Conservation (phyloP, 176 grass and related monocot species). For the Thalia dealbata region DNA sequence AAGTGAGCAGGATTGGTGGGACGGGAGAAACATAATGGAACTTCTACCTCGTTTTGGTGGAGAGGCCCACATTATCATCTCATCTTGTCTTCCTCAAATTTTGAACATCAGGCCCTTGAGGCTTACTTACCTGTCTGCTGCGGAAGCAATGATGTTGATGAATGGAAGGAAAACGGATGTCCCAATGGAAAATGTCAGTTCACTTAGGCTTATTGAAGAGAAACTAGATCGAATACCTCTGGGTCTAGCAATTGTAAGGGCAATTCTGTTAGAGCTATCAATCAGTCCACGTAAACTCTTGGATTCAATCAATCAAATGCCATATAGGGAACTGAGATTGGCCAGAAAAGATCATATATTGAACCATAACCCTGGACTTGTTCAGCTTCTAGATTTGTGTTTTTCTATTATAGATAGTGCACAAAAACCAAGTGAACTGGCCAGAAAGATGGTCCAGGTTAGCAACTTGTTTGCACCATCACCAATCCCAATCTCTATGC, state of each 20-base stretch:
- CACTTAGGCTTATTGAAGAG: constrained; percentile 8
- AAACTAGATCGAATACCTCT: constrained; percentile 14
- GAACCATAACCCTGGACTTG: constrained; percentile 26
- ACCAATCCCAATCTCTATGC: constrained; percentile 25
- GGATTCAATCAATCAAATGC: constrained; percentile 13
- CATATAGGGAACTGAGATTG: constrained; percentile 22
- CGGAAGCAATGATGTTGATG: constrained; percentile 36
- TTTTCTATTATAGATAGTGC: constrained; percentile 25
- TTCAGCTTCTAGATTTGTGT: constrained; percentile 38
- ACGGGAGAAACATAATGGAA: constrained; percentile 24
- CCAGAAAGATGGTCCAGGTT: constrained; percentile 23
- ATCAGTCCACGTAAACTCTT: constrained; percentile 23
- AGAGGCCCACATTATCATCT: constrained; percentile 36
- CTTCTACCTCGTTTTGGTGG: constrained; percentile 30
- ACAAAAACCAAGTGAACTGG: constrained; percentile 4
- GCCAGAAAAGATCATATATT: constrained; percentile 24
- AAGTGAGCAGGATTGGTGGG: constrained; percentile 59
- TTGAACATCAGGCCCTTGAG: constrained; percentile 18
- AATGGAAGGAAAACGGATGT: constrained; percentile 20
- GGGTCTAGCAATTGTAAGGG: constrained; percentile 33
- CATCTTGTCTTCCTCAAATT: constrained; percentile 29
- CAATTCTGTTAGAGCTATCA: constrained; percentile 23
- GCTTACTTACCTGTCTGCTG: constrained; percentile 17
- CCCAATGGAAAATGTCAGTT: constrained; percentile 2
- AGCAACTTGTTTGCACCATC: constrained; percentile 42